Conservation (phyloP, 371 early-diverging fungal species). For the Neoconidiobolus thromboides region DNA sequence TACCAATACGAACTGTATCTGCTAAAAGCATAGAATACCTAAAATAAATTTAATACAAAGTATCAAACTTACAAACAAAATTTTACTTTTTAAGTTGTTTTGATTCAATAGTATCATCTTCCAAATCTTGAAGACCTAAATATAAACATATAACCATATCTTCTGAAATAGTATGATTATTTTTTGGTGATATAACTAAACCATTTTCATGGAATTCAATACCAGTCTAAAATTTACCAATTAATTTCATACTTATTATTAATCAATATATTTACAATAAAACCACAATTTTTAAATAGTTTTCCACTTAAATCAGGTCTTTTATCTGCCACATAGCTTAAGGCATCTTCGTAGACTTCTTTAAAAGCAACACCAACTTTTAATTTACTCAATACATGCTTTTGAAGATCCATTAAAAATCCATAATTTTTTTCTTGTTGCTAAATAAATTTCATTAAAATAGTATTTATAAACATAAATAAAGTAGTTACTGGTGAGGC, state of each 20-base stretch:
- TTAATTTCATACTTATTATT: background rate
- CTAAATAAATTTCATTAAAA: constrained; percentile 9
- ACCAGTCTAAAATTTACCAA: constrained; percentile 34
- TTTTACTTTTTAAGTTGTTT: constrained; percentile 23
- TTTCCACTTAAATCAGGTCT: constrained; percentile 68
- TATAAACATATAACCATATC: constrained; percentile 76
- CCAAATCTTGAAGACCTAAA: constrained; percentile 72
- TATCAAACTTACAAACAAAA: background rate
- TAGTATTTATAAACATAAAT: background rate
- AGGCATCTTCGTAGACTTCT: constrained; percentile 53
- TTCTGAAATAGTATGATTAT: constrained; percentile 35
- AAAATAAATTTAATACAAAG: background rate
- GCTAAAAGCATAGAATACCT: constrained; percentile 64
- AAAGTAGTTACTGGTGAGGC: constrained; percentile 40
- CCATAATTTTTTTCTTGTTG: constrained; percentile 79
- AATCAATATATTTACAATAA: constrained; percentile 25
- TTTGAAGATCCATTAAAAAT: constrained; percentile 67
- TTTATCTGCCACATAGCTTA: constrained; percentile 42
- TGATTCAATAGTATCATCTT: constrained; percentile 40
- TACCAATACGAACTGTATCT: constrained; percentile 62
- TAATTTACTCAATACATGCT: constrained; percentile 40
- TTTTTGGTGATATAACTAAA: constrained; percentile 53
- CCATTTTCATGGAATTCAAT: constrained; percentile 82
- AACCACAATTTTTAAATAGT: constrained; percentile 78
- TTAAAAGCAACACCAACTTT: constrained; percentile 59